Evolutionary conservation across 179 eudicot species (phyloP).

Genomic region (Heliamphora pulchella): DNA sequence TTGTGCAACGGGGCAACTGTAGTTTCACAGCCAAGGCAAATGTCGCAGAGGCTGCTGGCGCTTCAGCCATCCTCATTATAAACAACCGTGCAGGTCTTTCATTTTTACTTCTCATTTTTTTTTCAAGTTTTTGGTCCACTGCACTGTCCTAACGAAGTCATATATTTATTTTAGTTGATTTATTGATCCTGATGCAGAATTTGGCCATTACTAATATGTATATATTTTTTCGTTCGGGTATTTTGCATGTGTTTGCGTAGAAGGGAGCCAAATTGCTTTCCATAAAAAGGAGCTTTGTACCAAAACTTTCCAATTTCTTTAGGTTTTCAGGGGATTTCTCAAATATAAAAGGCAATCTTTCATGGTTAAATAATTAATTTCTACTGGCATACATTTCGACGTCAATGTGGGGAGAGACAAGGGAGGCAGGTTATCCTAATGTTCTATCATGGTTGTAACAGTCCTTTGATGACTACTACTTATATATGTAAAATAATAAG

Average conservation of each 20-base stretch:
- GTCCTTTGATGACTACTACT: not conserved
- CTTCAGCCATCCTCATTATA: slow-evolving; percentile 78
- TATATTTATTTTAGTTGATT: not conserved
- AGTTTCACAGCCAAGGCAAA: slow-evolving; percentile 85
- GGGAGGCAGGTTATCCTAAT: not conserved
- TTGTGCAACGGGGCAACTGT: slow-evolving; percentile 88
- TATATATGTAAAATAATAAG: not conserved
- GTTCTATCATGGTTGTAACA: not conserved
- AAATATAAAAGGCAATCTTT: not conserved
- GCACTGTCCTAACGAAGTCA: not conserved
- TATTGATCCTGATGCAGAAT: not conserved
- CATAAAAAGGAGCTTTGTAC: not conserved
- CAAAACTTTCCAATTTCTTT: not conserved
- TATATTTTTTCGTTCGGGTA: not conserved
- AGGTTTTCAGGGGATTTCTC: not conserved
- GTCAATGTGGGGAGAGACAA: not conserved
- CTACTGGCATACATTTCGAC: slow-evolving; percentile 3
- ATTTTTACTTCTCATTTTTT: not conserved
- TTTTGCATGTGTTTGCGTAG: not conserved
- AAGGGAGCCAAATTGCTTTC: not conserved
- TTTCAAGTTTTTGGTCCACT: not conserved
- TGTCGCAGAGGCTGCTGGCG: slow-evolving; percentile 90
- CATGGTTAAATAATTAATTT: not conserved
- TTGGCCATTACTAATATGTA: not conserved
- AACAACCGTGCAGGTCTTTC: slow-evolving; percentile 70